Evolutionary conservation across 345 rosid genomes (phyloP).

Genomic region (Eucalyptus shirleyi): DNA sequence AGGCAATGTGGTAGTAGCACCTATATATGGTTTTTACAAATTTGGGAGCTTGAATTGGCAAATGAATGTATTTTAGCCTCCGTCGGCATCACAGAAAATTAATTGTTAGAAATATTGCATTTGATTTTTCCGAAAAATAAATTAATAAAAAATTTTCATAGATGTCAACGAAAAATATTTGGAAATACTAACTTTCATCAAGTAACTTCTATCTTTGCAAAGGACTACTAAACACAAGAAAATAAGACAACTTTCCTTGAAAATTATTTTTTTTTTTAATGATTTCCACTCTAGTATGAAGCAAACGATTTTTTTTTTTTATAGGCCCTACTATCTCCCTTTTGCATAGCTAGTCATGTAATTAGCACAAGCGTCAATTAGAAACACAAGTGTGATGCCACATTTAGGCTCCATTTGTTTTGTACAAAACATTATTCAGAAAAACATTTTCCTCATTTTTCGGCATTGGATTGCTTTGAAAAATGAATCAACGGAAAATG

Average conservation of each 20-base stretch:
- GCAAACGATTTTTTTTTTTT: not conserved
- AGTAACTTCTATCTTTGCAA: not conserved
- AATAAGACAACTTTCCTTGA: not conserved
- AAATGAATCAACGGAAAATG: fast-evolving
- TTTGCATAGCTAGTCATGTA: not conserved
- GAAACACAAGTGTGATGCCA: not conserved
- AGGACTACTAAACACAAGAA: not conserved
- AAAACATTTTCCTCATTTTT: not conserved
- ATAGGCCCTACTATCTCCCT: not conserved
- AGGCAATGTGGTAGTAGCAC: not conserved
- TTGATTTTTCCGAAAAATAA: not conserved
- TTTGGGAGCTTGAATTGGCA: not conserved
- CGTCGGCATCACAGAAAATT: not conserved
- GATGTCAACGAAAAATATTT: not conserved
- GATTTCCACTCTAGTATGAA: not conserved
- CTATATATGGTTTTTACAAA: not conserved
- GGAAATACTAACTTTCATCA: not conserved
- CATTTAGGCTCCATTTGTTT: not conserved
- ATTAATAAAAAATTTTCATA: not conserved
- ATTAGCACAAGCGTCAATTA: not conserved
- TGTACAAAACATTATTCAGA: too few relatives aligned
- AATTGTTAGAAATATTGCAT: not conserved
- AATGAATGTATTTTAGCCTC: not conserved
- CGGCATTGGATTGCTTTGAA: fast-evolving
- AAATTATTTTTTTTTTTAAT: not conserved